A percentile compares a stretch with the other conserved stretches of the same genome.
These are phyloP conservation scores for Rugonectria rugulosa DNA, from an alignment of 2,329 filamentous ascomycete genomes.

Conservation along the genomic window DNA sequence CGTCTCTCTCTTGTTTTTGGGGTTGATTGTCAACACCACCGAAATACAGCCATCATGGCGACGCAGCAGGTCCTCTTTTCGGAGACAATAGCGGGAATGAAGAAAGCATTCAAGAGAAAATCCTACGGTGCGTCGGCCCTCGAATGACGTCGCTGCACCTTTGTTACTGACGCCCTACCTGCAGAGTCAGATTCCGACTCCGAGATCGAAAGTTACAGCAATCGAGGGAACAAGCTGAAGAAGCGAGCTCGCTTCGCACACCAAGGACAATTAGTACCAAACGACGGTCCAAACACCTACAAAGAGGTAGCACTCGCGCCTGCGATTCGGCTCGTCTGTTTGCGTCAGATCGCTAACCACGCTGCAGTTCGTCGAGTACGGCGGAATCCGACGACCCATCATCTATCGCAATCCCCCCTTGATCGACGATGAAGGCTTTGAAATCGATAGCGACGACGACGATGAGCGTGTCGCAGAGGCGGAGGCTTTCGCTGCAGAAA, in stretches of 20 bases:
- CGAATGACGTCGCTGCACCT: conserved; percentile 10
- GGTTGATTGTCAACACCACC: conserved; percentile 21
- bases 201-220: conserved; percentile 72
- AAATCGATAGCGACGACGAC: conserved; percentile 76
- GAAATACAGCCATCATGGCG: conserved; percentile 47
- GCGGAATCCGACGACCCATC: conserved; percentile 75
- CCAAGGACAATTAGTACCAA: conserved; percentile 72
- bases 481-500: conserved; percentile 68
- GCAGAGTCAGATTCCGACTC: conserved; percentile 82
- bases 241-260: conserved; percentile 75
- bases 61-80: conserved; percentile 68
- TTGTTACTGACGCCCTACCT: conserved; percentile 31
- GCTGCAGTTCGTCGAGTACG: conserved; percentile 73
- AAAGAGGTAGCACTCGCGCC: conserved; percentile 65
- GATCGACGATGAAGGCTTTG: conserved; percentile 80
- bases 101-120: conserved; percentile 71
- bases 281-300: conserved; percentile 72
- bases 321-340: conserved; percentile 11
- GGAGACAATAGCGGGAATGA: conserved; percentile 73
- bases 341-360: conserved; percentile 35
- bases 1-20: conserved; percentile 10
- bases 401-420: conserved; percentile 77
- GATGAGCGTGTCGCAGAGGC: conserved; percentile 69
- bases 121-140: conserved; percentile 59
- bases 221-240: conserved; percentile 82